These are phyloP conservation scores for Dryadomyces quercivorus DNA, from an alignment of 2,329 filamentous ascomycete genomes.

Conservation along the genomic window DNA sequence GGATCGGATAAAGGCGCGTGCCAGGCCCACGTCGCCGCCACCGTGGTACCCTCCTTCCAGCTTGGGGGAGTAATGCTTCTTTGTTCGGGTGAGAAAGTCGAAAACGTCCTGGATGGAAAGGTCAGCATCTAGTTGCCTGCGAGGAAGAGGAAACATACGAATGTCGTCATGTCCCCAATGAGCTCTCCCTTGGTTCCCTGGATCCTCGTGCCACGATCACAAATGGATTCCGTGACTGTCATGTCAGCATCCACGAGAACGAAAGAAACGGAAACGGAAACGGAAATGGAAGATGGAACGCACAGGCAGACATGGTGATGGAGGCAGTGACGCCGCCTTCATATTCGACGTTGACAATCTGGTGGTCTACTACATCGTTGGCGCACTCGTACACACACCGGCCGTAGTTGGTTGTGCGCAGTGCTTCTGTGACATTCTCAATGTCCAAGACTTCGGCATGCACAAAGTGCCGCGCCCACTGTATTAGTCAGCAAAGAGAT, in stretches of 20 bases:
- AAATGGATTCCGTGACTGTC: neutral
- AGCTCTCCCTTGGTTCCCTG: constrained; percentile 1
- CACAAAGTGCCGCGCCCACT: neutral
- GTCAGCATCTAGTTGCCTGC: too few relatives aligned
- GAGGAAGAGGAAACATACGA: neutral
- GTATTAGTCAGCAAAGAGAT: too few relatives aligned
- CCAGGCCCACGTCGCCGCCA: neutral
- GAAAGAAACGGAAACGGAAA: neutral
- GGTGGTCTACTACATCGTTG: constrained; percentile 1
- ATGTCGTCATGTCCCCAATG: neutral
- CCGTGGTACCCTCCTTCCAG: neutral
- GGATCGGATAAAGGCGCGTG: neutral
- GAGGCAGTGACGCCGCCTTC: neutral
- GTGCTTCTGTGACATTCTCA: constrained; percentile 1
- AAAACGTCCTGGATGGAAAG: neutral
- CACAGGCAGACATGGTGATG: constrained; percentile 1
- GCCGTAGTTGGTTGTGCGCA: neutral
- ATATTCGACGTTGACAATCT: neutral
- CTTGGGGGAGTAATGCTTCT: neutral
- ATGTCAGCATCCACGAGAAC: neutral
- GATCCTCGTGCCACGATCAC: neutral
- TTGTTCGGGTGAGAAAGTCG: neutral
- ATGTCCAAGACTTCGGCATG: neutral
- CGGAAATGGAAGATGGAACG: too few relatives aligned
- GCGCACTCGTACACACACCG: neutral